A percentile compares a stretch with the other conserved stretches of the same genome.
These are phyloP conservation scores for Cinnamomum micranthum DNA, from an alignment of 164 flowering plant genomes.

Conservation along the genomic window DNA sequence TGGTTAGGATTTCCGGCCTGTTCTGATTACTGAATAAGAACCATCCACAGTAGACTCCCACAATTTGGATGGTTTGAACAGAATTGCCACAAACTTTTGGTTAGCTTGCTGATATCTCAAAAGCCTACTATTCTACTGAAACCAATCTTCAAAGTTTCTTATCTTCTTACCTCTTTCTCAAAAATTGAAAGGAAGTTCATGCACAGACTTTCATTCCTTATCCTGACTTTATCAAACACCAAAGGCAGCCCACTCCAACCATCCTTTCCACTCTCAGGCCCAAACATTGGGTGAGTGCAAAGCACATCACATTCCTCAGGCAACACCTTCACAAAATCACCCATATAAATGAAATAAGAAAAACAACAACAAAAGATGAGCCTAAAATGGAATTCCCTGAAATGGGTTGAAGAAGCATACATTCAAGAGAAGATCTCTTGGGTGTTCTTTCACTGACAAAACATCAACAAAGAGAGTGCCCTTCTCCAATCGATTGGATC, in stretches of 20 bases:
- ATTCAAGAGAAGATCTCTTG: slow-evolving; percentile 47
- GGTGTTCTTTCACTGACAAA: slow-evolving; percentile 71
- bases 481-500: slow-evolving; percentile 32
- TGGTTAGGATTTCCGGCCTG: too few species aligned
- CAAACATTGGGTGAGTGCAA: slow-evolving; percentile 91
- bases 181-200: slow-evolving; percentile 51
- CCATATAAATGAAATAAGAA: not conserved
- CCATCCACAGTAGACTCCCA: too few species aligned
- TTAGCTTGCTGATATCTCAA: not conserved
- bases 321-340: not conserved
- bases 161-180: slow-evolving; percentile 38
- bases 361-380: not conserved
- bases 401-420: slow-evolving; percentile 20
- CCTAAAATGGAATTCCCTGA: not conserved
- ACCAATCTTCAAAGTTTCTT: not conserved
- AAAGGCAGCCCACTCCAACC: slow-evolving; percentile 61
- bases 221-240: slow-evolving; percentile 59
- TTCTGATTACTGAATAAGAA: too few species aligned
- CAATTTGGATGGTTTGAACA: too few species aligned
- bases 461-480: slow-evolving; percentile 64
- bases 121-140: not conserved
- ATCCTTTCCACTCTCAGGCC: slow-evolving; percentile 70
- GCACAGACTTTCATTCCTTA: slow-evolving; percentile 42
- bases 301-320: slow-evolving; percentile 35
- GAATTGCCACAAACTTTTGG: too few species aligned